phyloP scores from a whole-genome alignment of 768 basidiomycete genomes.

The Mycena floridula region DNA sequence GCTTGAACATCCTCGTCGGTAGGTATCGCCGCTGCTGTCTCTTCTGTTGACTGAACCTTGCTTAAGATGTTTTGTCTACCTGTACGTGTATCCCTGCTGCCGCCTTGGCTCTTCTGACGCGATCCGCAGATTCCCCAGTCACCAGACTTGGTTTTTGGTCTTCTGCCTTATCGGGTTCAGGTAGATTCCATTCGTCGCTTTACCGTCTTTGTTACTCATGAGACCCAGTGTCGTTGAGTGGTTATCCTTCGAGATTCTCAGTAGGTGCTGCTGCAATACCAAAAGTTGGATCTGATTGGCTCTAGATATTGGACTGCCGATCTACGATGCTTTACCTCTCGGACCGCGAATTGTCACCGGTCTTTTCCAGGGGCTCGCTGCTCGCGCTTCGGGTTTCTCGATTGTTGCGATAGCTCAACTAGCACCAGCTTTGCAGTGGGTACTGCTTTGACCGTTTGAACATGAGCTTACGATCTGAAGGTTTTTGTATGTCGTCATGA shows the following conservation, averaged over 20 bases:
- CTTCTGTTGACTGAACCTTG: background rate
- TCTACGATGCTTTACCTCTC: conserved; percentile 28
- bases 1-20: conserved; percentile 73
- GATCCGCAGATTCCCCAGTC: conserved; percentile 50
- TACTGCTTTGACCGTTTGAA: conserved; percentile 1
- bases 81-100: too few species aligned
- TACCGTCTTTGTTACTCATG: background rate
- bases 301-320: conserved; percentile 34
- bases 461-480: conserved; percentile 20
- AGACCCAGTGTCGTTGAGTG: conserved; percentile 52
- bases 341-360: conserved; percentile 37
- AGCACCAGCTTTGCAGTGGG: conserved; percentile 68
- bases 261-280: conserved; percentile 18
- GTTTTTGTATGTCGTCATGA: conserved; percentile 74
- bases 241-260: conserved; percentile 61
- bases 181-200: conserved; percentile 23
- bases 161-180: conserved; percentile 50
- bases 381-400: conserved; percentile 45
- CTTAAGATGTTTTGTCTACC: conserved; percentile 55
- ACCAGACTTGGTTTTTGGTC: conserved; percentile 71
- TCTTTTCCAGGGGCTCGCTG: conserved; percentile 49
- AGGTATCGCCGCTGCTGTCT: conserved; percentile 10
- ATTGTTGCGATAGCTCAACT: conserved; percentile 40
- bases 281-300: background rate
- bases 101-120: too few species aligned